Conservation (phyloP, 1,284 basidiomycete species). For the Moesziomyces antarcticus region DNA sequence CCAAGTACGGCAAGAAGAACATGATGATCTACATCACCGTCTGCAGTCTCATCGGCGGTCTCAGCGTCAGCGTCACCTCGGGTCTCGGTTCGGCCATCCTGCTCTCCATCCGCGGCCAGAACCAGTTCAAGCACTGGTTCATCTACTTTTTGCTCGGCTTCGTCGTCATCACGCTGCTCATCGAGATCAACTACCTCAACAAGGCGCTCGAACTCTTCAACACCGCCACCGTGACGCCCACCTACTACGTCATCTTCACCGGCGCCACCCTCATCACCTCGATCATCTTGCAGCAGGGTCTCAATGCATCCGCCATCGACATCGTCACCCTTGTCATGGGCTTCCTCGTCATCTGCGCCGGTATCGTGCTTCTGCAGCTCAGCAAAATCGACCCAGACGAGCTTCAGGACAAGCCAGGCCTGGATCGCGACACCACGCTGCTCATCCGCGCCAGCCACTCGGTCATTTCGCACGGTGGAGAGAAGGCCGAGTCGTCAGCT, state of each 20-base stretch:
- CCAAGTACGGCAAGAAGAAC: slow-evolving; percentile 87
- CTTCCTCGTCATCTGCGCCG: slow-evolving; percentile 83
- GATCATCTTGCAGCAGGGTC: slow-evolving; percentile 86
- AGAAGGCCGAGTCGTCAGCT: slow-evolving; percentile 39
- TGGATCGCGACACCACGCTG: slow-evolving; percentile 63
- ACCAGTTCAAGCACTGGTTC: slow-evolving; percentile 77
- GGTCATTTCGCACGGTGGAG: slow-evolving; percentile 41
- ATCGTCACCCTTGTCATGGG: slow-evolving; percentile 85
- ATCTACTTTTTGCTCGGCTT: slow-evolving; percentile 77
- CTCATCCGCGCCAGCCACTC: slow-evolving; percentile 61
- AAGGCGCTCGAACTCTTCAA: slow-evolving; percentile 96
- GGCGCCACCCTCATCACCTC: slow-evolving; percentile 75
- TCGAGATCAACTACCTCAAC: slow-evolving; percentile 95
- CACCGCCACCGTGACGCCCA: slow-evolving; percentile 81
- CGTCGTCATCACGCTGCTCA: slow-evolving; percentile 82
- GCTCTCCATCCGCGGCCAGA: slow-evolving; percentile 83
- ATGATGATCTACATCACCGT: slow-evolving; percentile 86
- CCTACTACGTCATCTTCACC: slow-evolving; percentile 86
- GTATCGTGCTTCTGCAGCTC: slow-evolving; percentile 94
- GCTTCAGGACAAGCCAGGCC: slow-evolving; percentile 55
- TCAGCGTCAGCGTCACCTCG: slow-evolving; percentile 94
- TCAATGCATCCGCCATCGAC: slow-evolving; percentile 75
- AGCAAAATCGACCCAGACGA: slow-evolving; percentile 75
- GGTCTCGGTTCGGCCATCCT: slow-evolving; percentile 92
- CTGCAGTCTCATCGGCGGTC: slow-evolving; percentile 95